These are phyloP conservation scores for Ilyonectria sp. DNA, from an alignment of 2,329 filamentous ascomycete genomes.

Conservation along the genomic window DNA sequence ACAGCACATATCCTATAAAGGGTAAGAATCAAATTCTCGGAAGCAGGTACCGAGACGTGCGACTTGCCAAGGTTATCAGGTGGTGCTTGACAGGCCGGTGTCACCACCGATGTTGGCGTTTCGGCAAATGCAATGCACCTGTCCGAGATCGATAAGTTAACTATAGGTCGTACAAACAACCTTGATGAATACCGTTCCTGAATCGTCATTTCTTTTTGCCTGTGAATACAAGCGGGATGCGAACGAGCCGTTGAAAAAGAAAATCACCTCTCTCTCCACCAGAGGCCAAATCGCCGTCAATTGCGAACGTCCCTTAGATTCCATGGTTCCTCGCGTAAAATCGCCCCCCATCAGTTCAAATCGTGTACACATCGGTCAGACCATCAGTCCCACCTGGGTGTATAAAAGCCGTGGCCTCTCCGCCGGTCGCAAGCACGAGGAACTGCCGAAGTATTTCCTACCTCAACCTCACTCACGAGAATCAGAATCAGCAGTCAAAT, in stretches of 20 bases:
- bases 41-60: neutral
- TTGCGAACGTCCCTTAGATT: slow-evolving; percentile 9
- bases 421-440: neutral
- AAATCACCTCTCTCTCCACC: neutral
- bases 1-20: neutral
- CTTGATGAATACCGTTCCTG: slow-evolving; percentile 6
- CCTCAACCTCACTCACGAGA: neutral
- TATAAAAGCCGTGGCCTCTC: slow-evolving; percentile 12
- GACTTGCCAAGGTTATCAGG: neutral
- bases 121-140: slow-evolving; percentile 9
- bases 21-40: too few relatives aligned
- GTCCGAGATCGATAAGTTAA: neutral
- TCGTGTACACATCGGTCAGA: slow-evolving; percentile 14
- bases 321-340: slow-evolving; percentile 4
- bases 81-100: neutral
- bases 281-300: slow-evolving; percentile 24
- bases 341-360: slow-evolving; percentile 6
- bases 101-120: slow-evolving; percentile 1
- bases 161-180: slow-evolving; percentile 3
- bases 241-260: neutral
- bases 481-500: neutral
- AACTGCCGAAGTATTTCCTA: neutral
- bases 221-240: neutral
- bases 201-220: neutral
- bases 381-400: slow-evolving; percentile 21